Base-by-base conservation (phyloP, 2,329 filamentous ascomycete species). In the Clonostachys chloroleuca region DNA sequence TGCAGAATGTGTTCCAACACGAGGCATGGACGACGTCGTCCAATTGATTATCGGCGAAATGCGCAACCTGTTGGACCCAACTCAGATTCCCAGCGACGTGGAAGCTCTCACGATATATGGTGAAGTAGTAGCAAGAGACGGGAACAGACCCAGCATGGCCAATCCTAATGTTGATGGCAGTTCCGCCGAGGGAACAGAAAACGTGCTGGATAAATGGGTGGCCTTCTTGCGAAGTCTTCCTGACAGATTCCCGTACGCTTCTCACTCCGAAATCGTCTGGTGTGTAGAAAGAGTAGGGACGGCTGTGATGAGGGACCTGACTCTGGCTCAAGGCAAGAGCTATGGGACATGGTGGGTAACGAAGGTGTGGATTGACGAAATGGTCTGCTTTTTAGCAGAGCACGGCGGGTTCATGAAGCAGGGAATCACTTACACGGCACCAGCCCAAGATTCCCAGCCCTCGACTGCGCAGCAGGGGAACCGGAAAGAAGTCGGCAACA, bases 301-400 rank as follows among this genome's bases (percentile, higher is more conserved):
- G 8, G 83, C 87, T 17, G 85, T 89, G 16, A 82, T 94, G 72
- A 79, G 89, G 47, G 90, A 95, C 57, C 79, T 95, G 48, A 94
- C 89, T 1, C 83, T 94, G 44, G 77, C 82, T 39, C 84, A 87
- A 53, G 87, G 86, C 16, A 83, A 85, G 60, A 92, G 87, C 59
- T 95, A 92, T 59, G 86, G 88, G n/a, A 85, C 87, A 6, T 95
- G 90, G 90, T 94, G 89, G 89, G 88, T 96, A 49, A 91, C 91
- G 5, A 96, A 96, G 64, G 92, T 92, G 49, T 97, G 92, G 77
- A 81, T 96, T 45, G 92, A 96, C 59, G 92, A 97, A 69, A 95
- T 95, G 89, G 83, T 91, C 44, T 78, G 87, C 48, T 96, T 95
- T 78, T 75, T 96, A 55, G 90, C 89, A 1, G 90, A 95, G 58